Conservation (phyloP, 805 yeast species). For the Isabelozyma heimii region DNA sequence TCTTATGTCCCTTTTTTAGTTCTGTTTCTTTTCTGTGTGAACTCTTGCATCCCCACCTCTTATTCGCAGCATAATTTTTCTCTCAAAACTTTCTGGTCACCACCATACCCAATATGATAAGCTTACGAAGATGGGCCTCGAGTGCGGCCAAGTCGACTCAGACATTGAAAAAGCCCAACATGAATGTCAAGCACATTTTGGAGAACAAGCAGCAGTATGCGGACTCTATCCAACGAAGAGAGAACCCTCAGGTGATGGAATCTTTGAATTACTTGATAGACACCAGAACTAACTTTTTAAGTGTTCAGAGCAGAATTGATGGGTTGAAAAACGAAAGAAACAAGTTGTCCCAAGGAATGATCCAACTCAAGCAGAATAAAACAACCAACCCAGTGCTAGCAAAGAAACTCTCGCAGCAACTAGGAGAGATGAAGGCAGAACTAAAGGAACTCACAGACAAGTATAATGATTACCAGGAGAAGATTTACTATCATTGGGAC, state of each 20-base stretch:
- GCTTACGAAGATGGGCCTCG: not conserved
- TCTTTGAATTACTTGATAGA: not conserved
- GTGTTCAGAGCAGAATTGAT: constrained; percentile 14
- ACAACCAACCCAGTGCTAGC: constrained; percentile 12
- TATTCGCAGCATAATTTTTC: not conserved
- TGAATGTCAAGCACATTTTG: constrained; percentile 29
- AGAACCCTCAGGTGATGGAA: constrained; percentile 10
- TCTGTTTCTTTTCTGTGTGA: too few relatives aligned
- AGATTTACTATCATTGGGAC: constrained; percentile 41
- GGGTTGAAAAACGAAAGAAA: constrained; percentile 16
- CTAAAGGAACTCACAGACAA: constrained; percentile 25
- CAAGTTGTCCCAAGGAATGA: constrained; percentile 24
- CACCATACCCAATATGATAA: not conserved
- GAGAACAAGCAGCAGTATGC: constrained; percentile 21
- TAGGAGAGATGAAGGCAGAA: constrained; percentile 20
- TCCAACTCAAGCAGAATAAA: not conserved
- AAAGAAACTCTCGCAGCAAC: constrained; percentile 13
- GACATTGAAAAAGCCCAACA: constrained; percentile 27
- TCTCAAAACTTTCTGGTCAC: not conserved
- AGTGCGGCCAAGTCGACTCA: constrained; percentile 3
- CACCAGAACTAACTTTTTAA: constrained; percentile 18
- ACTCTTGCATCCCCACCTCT: not conserved
- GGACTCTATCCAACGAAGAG: constrained; percentile 22
- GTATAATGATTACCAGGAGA: constrained; percentile 26
- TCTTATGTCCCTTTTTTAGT: too few relatives aligned